A percentile compares a stretch with the other conserved stretches of the same genome.
Conservation (phyloP, 768 basidiomycete genomes). For the Russula sp. region DNA sequence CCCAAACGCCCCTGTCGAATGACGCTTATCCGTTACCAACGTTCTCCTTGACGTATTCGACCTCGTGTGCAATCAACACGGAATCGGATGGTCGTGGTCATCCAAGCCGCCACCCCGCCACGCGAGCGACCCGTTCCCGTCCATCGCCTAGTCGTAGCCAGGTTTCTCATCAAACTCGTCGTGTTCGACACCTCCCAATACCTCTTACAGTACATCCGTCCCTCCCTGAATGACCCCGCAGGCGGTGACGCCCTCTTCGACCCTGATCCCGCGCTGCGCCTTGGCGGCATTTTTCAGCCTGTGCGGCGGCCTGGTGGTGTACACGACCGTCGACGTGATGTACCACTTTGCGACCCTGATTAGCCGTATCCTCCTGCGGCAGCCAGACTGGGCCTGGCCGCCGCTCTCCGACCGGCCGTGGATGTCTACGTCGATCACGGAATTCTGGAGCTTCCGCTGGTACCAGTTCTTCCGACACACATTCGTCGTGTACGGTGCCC, state of each 20-base stretch:
- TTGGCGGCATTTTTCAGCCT: constrained; percentile 3
- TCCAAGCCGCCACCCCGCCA: neutral
- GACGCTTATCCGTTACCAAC: neutral
- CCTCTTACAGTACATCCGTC: constrained; percentile 1
- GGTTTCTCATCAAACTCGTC: neutral
- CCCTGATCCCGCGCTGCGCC: neutral
- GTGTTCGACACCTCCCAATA: constrained; percentile 4
- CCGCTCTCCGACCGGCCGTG: constrained; percentile 35
- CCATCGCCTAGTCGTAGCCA: neutral
- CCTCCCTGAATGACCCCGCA: neutral
- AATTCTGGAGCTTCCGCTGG: constrained; percentile 39
- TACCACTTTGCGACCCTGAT: constrained; percentile 27
- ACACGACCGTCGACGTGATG: constrained; percentile 14
- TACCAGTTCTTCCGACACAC: constrained; percentile 34
- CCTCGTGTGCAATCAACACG: constrained; percentile 16
- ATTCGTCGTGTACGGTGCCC: constrained; percentile 31
- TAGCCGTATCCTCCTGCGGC: constrained; percentile 29
- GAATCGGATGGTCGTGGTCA: constrained; percentile 22
- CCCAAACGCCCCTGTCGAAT: neutral
- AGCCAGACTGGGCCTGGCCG: constrained; percentile 32
- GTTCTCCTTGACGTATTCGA: constrained; percentile 16
- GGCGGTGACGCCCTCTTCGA: constrained; percentile 16
- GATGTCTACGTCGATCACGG: constrained; percentile 33
- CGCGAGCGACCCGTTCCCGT: neutral
- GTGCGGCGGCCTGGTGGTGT: constrained; percentile 13